Conservation (phyloP, 202 grass and related monocot species). For the Brachypodium distachyon region DNA sequence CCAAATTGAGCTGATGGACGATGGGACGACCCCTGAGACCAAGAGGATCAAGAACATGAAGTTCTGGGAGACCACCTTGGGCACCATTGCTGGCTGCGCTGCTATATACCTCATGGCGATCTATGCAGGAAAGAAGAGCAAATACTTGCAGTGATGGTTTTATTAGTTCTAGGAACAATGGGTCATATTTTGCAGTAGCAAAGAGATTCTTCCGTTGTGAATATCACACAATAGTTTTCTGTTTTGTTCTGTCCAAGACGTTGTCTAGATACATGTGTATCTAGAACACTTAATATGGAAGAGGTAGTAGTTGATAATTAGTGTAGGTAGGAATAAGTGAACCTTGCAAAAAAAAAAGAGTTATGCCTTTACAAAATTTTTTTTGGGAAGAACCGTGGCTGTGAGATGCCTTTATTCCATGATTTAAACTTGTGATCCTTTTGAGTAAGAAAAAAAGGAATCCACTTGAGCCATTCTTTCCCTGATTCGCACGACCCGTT, state of each 20-base stretch:
- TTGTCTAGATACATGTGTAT: too few relatives aligned
- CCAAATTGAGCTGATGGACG: slow-evolving; percentile 40
- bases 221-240: not conserved
- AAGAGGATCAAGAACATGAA: slow-evolving; percentile 30
- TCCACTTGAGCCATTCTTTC: too few relatives aligned
- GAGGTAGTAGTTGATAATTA: not conserved
- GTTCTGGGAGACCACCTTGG: slow-evolving; percentile 77
- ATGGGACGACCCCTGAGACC: slow-evolving; percentile 22
- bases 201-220: not conserved
- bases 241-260: not conserved
- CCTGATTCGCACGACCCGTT: too few relatives aligned
- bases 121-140: slow-evolving; percentile 71
- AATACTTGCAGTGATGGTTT: slow-evolving; percentile 50
- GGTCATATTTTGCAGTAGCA: not conserved
- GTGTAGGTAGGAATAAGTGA: not conserved
- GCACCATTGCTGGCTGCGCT: slow-evolving; percentile 54
- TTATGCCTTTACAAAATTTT: not conserved
- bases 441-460: too few relatives aligned
- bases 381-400: not conserved
- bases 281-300: too few relatives aligned
- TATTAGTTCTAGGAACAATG: too few relatives aligned
- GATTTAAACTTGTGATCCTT: too few relatives aligned
- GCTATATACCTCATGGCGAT: slow-evolving; percentile 61
- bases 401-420: not conserved
- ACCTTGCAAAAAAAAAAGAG: not conserved